Evolutionary conservation across 768 basidiomycete genomes (phyloP), one percentile per base, ranked within the genome.

Genomic region (Mycena rebaudengoi): DNA sequence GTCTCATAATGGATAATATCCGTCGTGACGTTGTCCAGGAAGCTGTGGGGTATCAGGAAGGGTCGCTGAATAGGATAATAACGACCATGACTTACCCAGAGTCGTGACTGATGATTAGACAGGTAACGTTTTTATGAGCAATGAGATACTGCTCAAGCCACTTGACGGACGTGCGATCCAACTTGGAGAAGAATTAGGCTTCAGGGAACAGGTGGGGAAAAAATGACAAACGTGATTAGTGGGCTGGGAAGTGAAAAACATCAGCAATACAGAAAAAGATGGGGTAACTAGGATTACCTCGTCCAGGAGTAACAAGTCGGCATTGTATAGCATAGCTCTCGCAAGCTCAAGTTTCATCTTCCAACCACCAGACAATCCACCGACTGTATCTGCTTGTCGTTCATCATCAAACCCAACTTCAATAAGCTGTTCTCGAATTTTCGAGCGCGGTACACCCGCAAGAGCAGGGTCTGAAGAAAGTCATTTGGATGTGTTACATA

Each of bases 331-430:
- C 95, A 99, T 99, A 13, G 96, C 97, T 68, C 96, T 83, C 8
- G 95, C 95, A 39, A 99, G 85, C 75, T 98, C 96, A 54, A 98
- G 86, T 78, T 98, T 98, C 96, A 99, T 98, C 82, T 99, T 99
- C 96, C 96, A 99, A 41, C 97, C 96, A 71, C 97, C 97, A 14
- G 96, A 98, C 64, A 98, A 82, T 40, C 93, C 91, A 48, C 92
- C 95, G 63, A 98, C 96, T 52, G 86, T 80, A 70, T 97, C 93
- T 39, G 85, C 79, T 79, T 98, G 96, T 61, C 94, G 86, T 46
- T 81, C 85, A 69, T 92, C 93, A 71, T 95, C 91, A 74, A 99
- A 98, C 51, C 97, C 97, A 53, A 98, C 96, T 71, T 92, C 94
- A 12, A 83, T 66, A 7, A 99, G 86, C 74, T 95, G 94, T 23